phyloP scores from a whole-genome alignment of 768 basidiomycete species.

The Pleurotus tuoliensis region DNA sequence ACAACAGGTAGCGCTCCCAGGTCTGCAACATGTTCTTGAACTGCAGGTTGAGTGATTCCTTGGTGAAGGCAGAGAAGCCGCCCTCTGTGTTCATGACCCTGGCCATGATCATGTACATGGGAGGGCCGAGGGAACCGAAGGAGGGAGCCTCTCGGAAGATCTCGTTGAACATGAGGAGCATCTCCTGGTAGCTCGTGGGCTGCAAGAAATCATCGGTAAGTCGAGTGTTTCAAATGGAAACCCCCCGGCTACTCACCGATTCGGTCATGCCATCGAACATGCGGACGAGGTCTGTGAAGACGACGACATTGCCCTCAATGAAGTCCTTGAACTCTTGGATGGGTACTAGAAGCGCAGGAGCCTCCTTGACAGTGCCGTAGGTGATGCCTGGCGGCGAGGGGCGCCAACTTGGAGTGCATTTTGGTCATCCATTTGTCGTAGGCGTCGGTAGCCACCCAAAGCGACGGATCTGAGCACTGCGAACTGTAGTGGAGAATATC shows the following conservation, averaged over 20 bases:
- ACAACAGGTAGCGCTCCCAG: slow-evolving; percentile 10
- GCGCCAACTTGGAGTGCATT: background rate
- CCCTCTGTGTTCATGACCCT: slow-evolving; percentile 15
- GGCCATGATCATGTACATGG: slow-evolving; percentile 14
- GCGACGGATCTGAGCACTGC: background rate
- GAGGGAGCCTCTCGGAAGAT: slow-evolving; percentile 11
- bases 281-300: slow-evolving; percentile 28
- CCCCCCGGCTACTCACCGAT: background rate
- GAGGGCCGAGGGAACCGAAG: slow-evolving; percentile 9
- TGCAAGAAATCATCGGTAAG: slow-evolving; percentile 26
- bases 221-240: background rate
- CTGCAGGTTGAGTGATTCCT: slow-evolving; percentile 4
- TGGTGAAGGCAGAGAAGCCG: slow-evolving; percentile 13
- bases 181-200: slow-evolving; percentile 10
- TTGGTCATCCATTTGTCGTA: slow-evolving; percentile 1
- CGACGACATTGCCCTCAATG: slow-evolving; percentile 22
- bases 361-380: background rate
- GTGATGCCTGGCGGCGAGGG: background rate
- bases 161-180: slow-evolving; percentile 11
- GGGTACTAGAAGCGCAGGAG: background rate
- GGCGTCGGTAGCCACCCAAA: slow-evolving; percentile 2
- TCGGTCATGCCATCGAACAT: slow-evolving; percentile 23
- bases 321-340: slow-evolving; percentile 24
- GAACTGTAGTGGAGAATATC: background rate
- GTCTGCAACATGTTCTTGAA: slow-evolving; percentile 12